Evolutionary conservation across 371 early-diverging fungal genomes (phyloP).

Genomic region (Actinomortierella wolfii): DNA sequence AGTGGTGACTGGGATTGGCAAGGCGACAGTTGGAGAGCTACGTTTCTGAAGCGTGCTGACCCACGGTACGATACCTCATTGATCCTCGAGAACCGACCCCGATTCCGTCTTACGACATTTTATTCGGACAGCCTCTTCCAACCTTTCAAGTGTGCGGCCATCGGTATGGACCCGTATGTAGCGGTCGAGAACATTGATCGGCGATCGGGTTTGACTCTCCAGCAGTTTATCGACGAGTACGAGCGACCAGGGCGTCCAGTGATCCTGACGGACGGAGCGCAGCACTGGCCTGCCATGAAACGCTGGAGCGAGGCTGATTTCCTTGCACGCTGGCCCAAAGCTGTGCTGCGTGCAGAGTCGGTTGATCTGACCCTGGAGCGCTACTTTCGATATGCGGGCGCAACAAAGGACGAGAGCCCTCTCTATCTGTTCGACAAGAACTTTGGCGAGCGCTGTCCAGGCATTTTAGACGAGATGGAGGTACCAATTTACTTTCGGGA

Average conservation of each 20-base stretch:
- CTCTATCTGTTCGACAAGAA: conserved; percentile 74
- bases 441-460: conserved; percentile 52
- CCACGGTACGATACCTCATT: conserved; percentile 17
- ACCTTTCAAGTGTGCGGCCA: conserved; percentile 55
- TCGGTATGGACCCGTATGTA: conserved; percentile 53
- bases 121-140: conserved; percentile 66
- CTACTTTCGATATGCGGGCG: conserved; percentile 55
- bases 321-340: conserved; percentile 46
- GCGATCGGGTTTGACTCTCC: conserved; percentile 45
- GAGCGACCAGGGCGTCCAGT: conserved; percentile 61
- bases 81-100: conserved; percentile 17
- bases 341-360: conserved; percentile 63
- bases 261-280: conserved; percentile 61
- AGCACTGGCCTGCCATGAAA: conserved; percentile 60
- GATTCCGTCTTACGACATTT: conserved; percentile 46
- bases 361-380: conserved; percentile 56
- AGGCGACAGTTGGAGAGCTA: conserved; percentile 54
- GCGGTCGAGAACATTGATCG: conserved; percentile 58
- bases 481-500: conserved; percentile 65
- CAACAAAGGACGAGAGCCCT: conserved; percentile 58
- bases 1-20: conserved; percentile 54
- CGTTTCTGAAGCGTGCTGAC: conserved; percentile 46
- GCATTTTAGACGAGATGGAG: conserved; percentile 54
- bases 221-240: conserved; percentile 55
- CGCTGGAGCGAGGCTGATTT: conserved; percentile 55